Evolutionary conservation across 495 filamentous ascomycete species (phyloP).

Genomic region (Filosporella fistucella): DNA sequence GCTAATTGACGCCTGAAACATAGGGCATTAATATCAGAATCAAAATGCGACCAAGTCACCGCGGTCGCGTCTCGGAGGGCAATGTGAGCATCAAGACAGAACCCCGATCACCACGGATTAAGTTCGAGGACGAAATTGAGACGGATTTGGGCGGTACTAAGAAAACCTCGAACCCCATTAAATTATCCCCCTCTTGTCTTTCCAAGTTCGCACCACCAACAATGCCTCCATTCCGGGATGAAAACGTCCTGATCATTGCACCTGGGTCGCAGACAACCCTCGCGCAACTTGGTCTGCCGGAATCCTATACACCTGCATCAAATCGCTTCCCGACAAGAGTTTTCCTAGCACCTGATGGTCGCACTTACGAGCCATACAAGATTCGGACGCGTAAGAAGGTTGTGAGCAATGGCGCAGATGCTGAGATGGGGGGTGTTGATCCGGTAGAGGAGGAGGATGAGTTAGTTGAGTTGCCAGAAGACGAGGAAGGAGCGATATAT

Average conservation of each 20-base stretch:
- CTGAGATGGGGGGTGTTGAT: constrained; percentile 41
- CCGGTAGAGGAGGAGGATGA: constrained; percentile 34
- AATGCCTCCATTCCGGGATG: constrained; percentile 42
- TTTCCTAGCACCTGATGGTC: constrained; percentile 74
- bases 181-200: no score
- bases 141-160: no score
- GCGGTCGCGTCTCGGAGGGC: no score
- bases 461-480: constrained; percentile 83
- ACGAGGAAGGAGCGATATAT: constrained; percentile 84
- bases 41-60: no score
- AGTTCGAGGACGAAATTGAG: no score
- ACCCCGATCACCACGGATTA: no score
- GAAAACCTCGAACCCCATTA: no score
- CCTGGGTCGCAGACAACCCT: constrained; percentile 91
- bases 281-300: constrained; percentile 87
- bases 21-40: no score
- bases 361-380: constrained; percentile 74
- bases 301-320: constrained; percentile 82
- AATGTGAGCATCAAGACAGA: no score
- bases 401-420: constrained; percentile 34
- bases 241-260: constrained; percentile 63
- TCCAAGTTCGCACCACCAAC: no score
- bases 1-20: no score
- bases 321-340: constrained; percentile 85
- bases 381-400: constrained; percentile 66